Conservation (phyloP, 192 early-diverging fungal species). For the Rhizoclosmatium globosum region DNA sequence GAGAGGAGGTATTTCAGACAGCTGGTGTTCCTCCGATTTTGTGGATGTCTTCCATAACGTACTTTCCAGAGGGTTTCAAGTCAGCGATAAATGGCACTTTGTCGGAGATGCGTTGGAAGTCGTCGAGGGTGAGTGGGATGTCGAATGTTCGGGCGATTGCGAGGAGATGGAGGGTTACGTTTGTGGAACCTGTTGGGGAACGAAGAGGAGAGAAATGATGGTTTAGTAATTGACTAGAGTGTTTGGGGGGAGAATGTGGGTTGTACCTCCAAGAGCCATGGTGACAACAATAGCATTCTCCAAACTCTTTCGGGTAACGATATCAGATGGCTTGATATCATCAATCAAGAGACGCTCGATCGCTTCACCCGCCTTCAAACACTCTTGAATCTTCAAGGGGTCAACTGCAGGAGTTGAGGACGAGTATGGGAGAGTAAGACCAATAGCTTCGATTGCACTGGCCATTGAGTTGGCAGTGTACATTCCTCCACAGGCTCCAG, state of each 20-base stretch:
- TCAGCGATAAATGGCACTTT: conserved; percentile 95
- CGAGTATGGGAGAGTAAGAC: conserved; percentile 95
- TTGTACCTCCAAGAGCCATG: conserved; percentile 88
- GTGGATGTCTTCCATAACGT: conserved; percentile 98
- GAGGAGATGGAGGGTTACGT: conserved; percentile 95
- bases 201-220: background rate
- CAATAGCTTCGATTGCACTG: conserved; percentile 95
- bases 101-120: conserved; percentile 94
- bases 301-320: conserved; percentile 94
- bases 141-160: conserved; percentile 87
- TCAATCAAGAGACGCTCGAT: conserved; percentile 90
- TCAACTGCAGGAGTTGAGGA: conserved; percentile 93
- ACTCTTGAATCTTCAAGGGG: conserved; percentile 90
- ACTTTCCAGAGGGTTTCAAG: conserved; percentile 97
- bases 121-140: conserved; percentile 86
- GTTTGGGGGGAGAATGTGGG: background rate
- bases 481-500: conserved; percentile 99
- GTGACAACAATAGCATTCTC: conserved; percentile 96
- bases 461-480: conserved; percentile 99
- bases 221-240: too few relatives aligned
- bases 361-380: conserved; percentile 79
- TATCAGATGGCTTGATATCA: conserved; percentile 94
- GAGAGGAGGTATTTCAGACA: conserved; percentile 92
- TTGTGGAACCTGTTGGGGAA: conserved; percentile 79
- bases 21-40: conserved; percentile 92